Evolutionary conservation across 2,329 filamentous ascomycete genomes (phyloP).

Genomic region (Fusarium begoniae): DNA sequence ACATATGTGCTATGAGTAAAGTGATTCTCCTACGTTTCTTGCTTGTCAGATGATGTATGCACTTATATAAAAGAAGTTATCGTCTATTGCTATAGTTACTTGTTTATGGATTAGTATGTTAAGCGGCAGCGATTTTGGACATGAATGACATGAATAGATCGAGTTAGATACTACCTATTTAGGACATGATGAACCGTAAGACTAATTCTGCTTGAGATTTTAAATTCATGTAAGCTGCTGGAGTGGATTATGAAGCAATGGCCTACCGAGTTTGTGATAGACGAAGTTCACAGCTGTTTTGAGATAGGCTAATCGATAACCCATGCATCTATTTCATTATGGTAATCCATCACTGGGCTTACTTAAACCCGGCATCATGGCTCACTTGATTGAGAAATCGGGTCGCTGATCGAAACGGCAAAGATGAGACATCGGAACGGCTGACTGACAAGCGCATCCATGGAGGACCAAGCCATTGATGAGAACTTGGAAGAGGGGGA

Average conservation of each 20-base stretch:
- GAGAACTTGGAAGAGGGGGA: not conserved
- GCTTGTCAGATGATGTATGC: accelerated
- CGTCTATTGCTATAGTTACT: too few species aligned
- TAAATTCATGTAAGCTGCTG: not conserved
- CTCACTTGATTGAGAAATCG: too few species aligned
- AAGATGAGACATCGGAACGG: not conserved
- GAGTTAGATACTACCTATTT: not conserved
- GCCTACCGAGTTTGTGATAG: not conserved
- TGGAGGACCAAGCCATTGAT: too few species aligned
- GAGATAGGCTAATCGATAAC: not conserved
- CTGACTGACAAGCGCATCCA: accelerated
- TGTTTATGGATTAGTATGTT: too few species aligned
- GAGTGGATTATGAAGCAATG: accelerated
- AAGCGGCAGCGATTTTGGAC: too few species aligned
- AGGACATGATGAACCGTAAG: not conserved
- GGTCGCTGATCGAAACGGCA: too few species aligned
- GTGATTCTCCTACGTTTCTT: not conserved
- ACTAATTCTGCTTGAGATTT: accelerated
- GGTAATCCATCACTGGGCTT: accelerated
- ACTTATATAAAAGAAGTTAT: too few species aligned
- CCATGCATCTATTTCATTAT: not conserved
- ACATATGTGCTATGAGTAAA: not conserved
- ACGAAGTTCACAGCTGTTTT: accelerated
- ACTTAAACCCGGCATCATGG: accelerated
- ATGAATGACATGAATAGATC: not conserved